A percentile compares a stretch with the other conserved stretches of the same genome.
phyloP scores from a whole-genome alignment of 139 green algal genomes.

The Spirogloea muscicola region DNA sequence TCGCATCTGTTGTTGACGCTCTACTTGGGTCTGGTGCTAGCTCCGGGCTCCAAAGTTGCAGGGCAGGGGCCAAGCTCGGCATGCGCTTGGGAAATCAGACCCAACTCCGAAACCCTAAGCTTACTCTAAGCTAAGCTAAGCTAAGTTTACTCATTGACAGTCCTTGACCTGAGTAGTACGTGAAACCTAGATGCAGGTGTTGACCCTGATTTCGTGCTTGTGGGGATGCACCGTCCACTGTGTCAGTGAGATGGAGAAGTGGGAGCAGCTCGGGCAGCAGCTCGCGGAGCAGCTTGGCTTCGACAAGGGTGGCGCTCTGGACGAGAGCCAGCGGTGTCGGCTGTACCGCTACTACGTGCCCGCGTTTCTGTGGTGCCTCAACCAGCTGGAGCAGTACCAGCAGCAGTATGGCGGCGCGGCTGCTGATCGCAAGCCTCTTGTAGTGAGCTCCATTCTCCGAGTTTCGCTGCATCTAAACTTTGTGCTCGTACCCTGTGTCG shows the following conservation, averaged over 20 bases:
- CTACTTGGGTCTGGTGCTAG: no score
- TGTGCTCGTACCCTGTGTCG: background rate
- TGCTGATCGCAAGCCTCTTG: conserved; percentile 8
- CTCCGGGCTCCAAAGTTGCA: no score
- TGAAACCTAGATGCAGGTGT: no score
- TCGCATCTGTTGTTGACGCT: no score
- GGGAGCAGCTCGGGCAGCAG: background rate
- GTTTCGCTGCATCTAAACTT: background rate
- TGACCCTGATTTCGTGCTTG: no score
- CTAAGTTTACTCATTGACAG: no score
- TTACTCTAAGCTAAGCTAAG: no score
- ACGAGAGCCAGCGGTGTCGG: background rate
- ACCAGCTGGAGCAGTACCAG: conserved; percentile 30
- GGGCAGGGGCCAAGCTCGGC: no score
- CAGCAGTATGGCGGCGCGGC: background rate
- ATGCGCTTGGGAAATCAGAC: no score
- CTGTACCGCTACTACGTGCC: conserved; percentile 51
- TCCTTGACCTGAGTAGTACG: no score
- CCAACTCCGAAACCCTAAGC: no score
- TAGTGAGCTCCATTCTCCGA: conserved; percentile 14
- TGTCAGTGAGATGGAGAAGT: background rate
- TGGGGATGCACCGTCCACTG: no score
- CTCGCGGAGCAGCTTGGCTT: conserved; percentile 19
- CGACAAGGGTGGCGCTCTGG: background rate
- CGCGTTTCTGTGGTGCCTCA: conserved; percentile 35